Evolutionary conservation across 805 yeast genomes (phyloP).

Genomic region (Tetrapisispora fleetii): DNA sequence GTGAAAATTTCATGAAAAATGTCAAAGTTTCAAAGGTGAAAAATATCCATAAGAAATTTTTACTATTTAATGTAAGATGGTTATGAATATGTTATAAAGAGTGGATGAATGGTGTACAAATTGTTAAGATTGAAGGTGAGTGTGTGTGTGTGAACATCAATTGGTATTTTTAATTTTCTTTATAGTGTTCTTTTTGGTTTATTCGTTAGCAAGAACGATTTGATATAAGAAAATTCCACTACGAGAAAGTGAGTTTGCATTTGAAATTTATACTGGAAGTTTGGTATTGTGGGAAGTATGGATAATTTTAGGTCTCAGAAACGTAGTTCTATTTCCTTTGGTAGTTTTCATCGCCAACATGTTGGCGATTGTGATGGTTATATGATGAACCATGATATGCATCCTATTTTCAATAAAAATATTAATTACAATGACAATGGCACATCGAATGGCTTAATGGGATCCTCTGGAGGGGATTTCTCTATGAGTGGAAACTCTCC

Average conservation of each 20-base stretch:
- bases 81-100: no score
- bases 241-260: no score
- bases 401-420: slow-evolving; percentile 1
- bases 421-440: neutral
- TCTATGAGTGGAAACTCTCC: slow-evolving; percentile 14
- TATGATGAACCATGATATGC: neutral
- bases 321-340: slow-evolving; percentile 25
- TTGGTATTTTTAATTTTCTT: no score
- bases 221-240: no score
- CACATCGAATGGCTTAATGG: neutral
- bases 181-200: no score
- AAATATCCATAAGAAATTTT: neutral
- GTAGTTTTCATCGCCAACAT: slow-evolving; percentile 13
- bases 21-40: neutral
- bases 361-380: neutral
- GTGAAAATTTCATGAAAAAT: neutral
- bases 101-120: no score
- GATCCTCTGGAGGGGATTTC: neutral
- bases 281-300: slow-evolving; percentile 6
- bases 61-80: no score
- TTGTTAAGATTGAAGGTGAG: no score
- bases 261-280: no score
- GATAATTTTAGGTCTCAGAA: slow-evolving; percentile 22
- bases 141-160: no score
- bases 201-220: no score